Base-by-base conservation (phyloP, 1,284 basidiomycete genomes). In the Psilocybe mexicana region DNA sequence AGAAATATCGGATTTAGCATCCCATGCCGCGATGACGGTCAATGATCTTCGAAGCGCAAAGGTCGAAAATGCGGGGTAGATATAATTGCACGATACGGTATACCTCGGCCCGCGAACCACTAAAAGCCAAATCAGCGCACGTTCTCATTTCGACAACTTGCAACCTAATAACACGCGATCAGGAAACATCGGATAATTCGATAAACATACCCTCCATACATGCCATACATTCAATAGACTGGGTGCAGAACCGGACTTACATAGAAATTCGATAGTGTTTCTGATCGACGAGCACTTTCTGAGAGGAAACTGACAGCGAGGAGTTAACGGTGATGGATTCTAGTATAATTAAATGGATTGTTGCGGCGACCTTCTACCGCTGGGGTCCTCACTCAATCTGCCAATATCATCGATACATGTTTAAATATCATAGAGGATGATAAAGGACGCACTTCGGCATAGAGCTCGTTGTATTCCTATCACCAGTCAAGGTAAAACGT, bases 1-100 rank as follows among this genome's bases (percentile, higher is more conserved):
- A 61, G 55, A 51, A 2, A 44, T 35, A 44, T 55, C 60, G 60
- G 60, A 58, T 55, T 58, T 61, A 61, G 60, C 56, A 44, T 42
- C 45, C 58, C 55, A 52, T 55, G 43, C 60, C 56, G 57, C 40
- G 51, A 57, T 53, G 46, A 56, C 36, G 45, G 47, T 43, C 46
- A 18, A 53, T 56, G 58, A 60, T 50, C 54, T 51, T 55, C 55
- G 51, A 52, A 28, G 12, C 51, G 18, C 18, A 18, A 55, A 47
- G 55, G 28, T 48, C 43, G 46, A 40, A 33, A 58, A 61, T 61
- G 60, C 60, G 60, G 60, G 60, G 60, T 61, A 61, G 43, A 49
- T 33, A 25, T 60, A 60, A 56, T 55, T 46, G 38, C 48, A 18
- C 30, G 30, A 44, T 43, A 18, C 18, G 18, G 18, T 18, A 18